Base-by-base conservation (phyloP, 2,329 filamentous ascomycete genomes). In the Drechslerella dactyloides region DNA sequence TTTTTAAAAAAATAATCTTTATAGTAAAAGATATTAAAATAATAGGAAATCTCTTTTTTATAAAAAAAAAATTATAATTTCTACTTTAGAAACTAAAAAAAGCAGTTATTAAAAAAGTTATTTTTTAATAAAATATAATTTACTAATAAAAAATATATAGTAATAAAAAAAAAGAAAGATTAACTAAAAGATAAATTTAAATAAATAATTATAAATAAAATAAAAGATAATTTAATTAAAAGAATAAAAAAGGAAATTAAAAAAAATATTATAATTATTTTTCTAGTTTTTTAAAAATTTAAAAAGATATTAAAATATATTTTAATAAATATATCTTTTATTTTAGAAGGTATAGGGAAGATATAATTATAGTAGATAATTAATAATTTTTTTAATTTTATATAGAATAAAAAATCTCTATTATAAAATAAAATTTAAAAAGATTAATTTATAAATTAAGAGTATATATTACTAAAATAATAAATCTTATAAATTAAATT, bases 221-320 rank as follows among this genome's bases (percentile, higher is more conserved):
- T 56, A 56, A 63, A 53, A 42, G 24, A 53, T 40, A 63, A 42
- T 35, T 35, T 23, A 33, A 19, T 35, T 52, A 56, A 56, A 24
- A 35, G 42, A 21, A 56, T 17, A 56, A 27, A 52, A 19, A 42
- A 42, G 2, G n/a, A 42, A 42, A 42, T 15, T 42, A 42, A 6
- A 42, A 42, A 42, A 13, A 15, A 42, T 42, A 42, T 56, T 56
- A 7, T 56, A 56, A 27, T n/a, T 4, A 55, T 30, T 55, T 35
- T 15, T 33, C 5, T 4, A 21, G 40, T 24, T 27, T 44, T 7
- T 33, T 33, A 7, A 10, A 35, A 56, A 40, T 35, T 35, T 24
- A 11, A 56, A 35, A 10, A 35, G 27, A 40, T 35, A 7, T 24
- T 30, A 56, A 19, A 56, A 13, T 37, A 23, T 56, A 30, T 30